A percentile compares a stretch with the other conserved stretches of the same genome.
phyloP scores from a whole-genome alignment of 1,284 basidiomycete genomes.

The Ganoderma leucocontextum region DNA sequence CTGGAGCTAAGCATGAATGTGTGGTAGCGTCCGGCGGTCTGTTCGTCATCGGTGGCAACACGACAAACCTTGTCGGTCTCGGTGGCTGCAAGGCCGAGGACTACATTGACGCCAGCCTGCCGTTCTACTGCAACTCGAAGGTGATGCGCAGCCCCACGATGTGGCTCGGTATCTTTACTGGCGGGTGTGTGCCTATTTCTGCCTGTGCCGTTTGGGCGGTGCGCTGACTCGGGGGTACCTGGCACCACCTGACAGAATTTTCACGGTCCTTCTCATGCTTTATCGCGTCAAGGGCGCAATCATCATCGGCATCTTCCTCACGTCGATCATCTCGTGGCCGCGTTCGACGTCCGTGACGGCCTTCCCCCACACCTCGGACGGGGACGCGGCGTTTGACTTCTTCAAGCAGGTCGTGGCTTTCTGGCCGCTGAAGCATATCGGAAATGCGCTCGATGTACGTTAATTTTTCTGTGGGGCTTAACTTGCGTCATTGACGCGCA shows the following conservation, averaged over 20 bases:
- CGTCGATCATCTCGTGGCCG: conserved; percentile 91
- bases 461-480: not conserved
- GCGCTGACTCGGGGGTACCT: not conserved
- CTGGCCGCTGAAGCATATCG: conserved; percentile 67
- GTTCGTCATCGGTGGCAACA: conserved; percentile 80
- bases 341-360: conserved; percentile 82
- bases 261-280: conserved; percentile 83
- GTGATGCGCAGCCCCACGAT: conserved; percentile 80
- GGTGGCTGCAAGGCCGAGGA: conserved; percentile 75
- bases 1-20: not conserved
- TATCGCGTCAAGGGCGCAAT: conserved; percentile 89
- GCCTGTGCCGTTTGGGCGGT: not conserved
- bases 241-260: conserved; percentile 52
- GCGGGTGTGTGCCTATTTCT: conserved; percentile 62
- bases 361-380: conserved; percentile 78
- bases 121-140: conserved; percentile 70
- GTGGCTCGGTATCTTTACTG: conserved; percentile 91
- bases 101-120: conserved; percentile 48
- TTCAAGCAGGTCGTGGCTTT: conserved; percentile 91
- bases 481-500: conserved; percentile 1
- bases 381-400: conserved; percentile 82
- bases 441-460: conserved; percentile 71
- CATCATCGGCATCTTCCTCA: conserved; percentile 85
- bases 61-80: conserved; percentile 78
- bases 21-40: conserved; percentile 68